Evolutionary conservation across 257 asterid species (phyloP).

Genomic region (Solanum dulcamara): DNA sequence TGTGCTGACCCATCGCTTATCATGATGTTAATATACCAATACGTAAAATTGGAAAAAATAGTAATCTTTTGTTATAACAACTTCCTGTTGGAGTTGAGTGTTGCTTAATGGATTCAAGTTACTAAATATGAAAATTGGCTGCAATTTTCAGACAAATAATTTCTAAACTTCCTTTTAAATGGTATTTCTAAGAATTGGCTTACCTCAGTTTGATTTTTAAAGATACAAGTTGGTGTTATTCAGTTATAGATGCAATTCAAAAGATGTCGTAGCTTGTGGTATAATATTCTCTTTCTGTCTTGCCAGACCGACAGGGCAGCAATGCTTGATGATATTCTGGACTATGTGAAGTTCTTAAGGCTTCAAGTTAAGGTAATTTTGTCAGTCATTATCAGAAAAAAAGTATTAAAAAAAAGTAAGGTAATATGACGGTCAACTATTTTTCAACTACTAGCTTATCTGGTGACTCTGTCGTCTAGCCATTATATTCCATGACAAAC

Average conservation of each 20-base stretch:
- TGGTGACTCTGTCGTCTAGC: not conserved
- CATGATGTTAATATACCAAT: not conserved
- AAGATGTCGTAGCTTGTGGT: not conserved
- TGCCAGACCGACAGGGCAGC: conserved; percentile 77
- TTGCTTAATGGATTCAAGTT: not conserved
- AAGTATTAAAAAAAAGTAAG: not conserved
- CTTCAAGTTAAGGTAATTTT: conserved; percentile 74
- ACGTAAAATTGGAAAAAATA: not conserved
- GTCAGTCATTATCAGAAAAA: not conserved
- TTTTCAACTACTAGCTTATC: not conserved
- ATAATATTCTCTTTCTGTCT: conserved; percentile 5
- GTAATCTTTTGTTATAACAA: not conserved
- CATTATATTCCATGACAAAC: not conserved
- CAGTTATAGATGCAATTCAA: not conserved
- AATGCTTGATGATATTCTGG: conserved; percentile 83
- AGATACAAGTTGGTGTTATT: not conserved
- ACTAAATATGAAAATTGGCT: not conserved
- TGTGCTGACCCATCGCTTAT: not conserved
- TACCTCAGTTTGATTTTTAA: not conserved
- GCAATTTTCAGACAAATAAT: not conserved
- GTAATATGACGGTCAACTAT: not conserved
- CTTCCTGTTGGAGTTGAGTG: not conserved
- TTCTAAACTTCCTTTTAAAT: not conserved
- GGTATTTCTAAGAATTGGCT: not conserved
- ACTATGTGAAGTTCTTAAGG: conserved; percentile 75